Percentiles rank a stretch among this genome's conserved stretches.
Evolutionary conservation across 129 eudicot species (phyloP).

Genomic region (Flaveria sonorensis): DNA sequence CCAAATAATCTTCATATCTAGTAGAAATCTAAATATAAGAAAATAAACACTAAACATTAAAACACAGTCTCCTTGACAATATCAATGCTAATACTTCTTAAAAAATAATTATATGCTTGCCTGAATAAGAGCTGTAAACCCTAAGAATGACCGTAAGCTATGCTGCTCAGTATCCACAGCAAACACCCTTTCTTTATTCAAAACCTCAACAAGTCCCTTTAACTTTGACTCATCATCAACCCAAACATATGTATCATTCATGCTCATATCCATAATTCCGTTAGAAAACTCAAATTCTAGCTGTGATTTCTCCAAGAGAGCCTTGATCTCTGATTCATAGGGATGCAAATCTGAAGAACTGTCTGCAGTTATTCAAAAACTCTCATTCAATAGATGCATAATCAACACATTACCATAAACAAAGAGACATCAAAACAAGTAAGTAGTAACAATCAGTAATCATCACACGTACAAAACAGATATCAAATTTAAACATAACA

Average conservation of each 20-base stretch:
- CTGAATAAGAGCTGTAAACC: constrained; percentile 92
- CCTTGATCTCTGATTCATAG: constrained; percentile 56
- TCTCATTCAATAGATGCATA: constrained; percentile 13
- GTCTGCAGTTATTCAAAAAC: constrained; percentile 36
- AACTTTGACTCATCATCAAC: constrained; percentile 68
- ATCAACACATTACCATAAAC: neutral
- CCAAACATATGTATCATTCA: constrained; percentile 57
- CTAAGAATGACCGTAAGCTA: constrained; percentile 77
- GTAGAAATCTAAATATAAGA: constrained; percentile 70
- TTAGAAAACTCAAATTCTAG: constrained; percentile 35
- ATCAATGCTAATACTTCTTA: constrained; percentile 1
- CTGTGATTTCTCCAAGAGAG: constrained; percentile 47
- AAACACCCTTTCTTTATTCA: constrained; percentile 69
- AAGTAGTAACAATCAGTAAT: neutral
- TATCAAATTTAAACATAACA: constrained; percentile 2
- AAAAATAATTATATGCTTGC: constrained; percentile 29
- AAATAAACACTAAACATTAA: constrained; percentile 5
- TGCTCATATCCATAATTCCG: constrained; percentile 33
- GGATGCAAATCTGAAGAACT: constrained; percentile 58
- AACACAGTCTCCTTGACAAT: constrained; percentile 1
- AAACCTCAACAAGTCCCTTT: constrained; percentile 57
- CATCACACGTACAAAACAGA: neutral
- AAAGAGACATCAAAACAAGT: neutral
- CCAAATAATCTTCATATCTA: constrained; percentile 63
- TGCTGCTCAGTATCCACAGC: constrained; percentile 96